Evolutionary conservation across 495 filamentous ascomycete species (phyloP), one percentile per base, ranked within the genome.

Genomic region (Talaromyces liani): DNA sequence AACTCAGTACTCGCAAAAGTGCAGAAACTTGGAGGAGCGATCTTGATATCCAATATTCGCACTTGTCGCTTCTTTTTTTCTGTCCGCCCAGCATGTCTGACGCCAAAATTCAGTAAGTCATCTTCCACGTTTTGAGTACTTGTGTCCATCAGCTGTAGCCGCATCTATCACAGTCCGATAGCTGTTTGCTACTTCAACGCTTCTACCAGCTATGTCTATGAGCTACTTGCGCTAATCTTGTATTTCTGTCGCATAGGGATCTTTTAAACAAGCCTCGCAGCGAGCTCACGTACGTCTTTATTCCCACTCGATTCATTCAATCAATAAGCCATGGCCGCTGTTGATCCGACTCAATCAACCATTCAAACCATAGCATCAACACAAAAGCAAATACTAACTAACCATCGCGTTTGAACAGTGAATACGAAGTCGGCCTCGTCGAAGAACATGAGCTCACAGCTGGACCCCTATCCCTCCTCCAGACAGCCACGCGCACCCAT

Each of bases 361-460:
- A 34, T 56, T 33, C 25, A 62, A 62, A 61, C 47, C 63, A 60
- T 25, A 58, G n/a, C 41, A 16, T 45, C 65, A 64, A 66, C n/a
- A n/a, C n/a, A 72, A 62, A 66, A 58, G 18, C 4, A 66, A 24
- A 58, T 68, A 72, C 22, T 24, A 63, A 60, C 66, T 73, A 68
- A 71, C 66, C 63, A 60, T 65, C 58, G 58, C 53, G 60, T 65
- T 31, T 31, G 8, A 39, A 36, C 39, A 67, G 90, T 53, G 92
- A 97, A 77, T 96, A 91, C 77, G 92, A 97, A 74, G 87, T 96
- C 67, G 84, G 87, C 57, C 84, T 90, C 66, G 87, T 96, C 67
- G 92, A 96, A 71, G 90, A 93, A 72, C 87, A 96, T 71, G 92
- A 97, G 75, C 91, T 97, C 77, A 90, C 88, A 67, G 84, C 88